A percentile compares a stretch with the other conserved stretches of the same genome.
phyloP scores from a whole-genome alignment of 768 basidiomycete species.

The Leccinum ochraceum region DNA sequence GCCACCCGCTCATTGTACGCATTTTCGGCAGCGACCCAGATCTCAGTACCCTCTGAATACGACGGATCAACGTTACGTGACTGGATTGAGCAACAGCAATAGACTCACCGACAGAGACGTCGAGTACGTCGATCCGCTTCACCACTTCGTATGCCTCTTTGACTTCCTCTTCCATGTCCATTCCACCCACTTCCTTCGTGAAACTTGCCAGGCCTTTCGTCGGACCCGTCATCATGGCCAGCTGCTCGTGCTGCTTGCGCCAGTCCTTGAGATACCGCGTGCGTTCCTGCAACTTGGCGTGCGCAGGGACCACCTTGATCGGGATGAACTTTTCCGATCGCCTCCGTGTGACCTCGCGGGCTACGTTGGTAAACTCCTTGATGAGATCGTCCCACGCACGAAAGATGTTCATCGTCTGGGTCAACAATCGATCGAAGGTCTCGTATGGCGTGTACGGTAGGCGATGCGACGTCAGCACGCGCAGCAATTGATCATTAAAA shows the following conservation, averaged over 20 bases:
- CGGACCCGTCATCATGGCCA: constrained; percentile 96
- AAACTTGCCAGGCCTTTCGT: constrained; percentile 80
- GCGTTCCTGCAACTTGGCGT: constrained; percentile 88
- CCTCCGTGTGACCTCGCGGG: constrained; percentile 89
- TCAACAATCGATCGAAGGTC: constrained; percentile 86
- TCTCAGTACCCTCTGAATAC: constrained; percentile 85
- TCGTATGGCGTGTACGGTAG: constrained; percentile 93
- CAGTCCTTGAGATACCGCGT: constrained; percentile 86
- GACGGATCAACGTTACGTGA: constrained; percentile 3
- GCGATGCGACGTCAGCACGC: constrained; percentile 88
- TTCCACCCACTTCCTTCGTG: constrained; percentile 78
- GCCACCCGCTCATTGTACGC: constrained; percentile 98
- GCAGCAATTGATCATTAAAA: constrained; percentile 92
- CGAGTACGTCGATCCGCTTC: constrained; percentile 94
- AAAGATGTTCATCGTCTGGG: constrained; percentile 76
- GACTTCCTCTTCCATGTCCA: constrained; percentile 99
- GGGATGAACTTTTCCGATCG: constrained; percentile 93
- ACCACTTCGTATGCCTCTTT: constrained; percentile 96
- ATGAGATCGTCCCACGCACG: constrained; percentile 86
- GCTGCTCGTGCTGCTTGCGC: constrained; percentile 96
- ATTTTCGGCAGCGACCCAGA: constrained; percentile 96
- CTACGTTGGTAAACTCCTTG: constrained; percentile 91
- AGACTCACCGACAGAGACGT: constrained; percentile 84
- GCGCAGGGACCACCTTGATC: constrained; percentile 91
- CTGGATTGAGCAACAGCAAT: neutral